A percentile compares a stretch with the other conserved stretches of the same genome.
Conservation (phyloP, 768 basidiomycete species). For the Sutorius australiensis region DNA sequence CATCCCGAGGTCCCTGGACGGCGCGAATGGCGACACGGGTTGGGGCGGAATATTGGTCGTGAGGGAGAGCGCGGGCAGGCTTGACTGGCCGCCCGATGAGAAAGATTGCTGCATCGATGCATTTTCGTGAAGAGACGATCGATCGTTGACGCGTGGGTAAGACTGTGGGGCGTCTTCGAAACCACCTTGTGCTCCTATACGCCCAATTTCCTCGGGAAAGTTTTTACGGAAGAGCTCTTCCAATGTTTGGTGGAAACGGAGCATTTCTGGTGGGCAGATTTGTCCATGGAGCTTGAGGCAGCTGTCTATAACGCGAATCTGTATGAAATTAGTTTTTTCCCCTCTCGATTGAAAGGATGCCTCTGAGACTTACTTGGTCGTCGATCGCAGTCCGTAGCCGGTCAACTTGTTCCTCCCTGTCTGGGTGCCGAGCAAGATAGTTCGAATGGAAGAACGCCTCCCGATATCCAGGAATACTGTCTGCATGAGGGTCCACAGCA, state of each 20-base stretch:
- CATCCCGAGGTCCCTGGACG: conserved; percentile 15
- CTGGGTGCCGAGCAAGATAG: conserved; percentile 65
- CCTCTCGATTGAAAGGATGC: background rate
- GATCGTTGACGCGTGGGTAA: conserved; percentile 42
- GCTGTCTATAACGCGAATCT: conserved; percentile 78
- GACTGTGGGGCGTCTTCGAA: conserved; percentile 48
- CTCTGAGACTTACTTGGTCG: conserved; percentile 57
- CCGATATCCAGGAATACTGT: conserved; percentile 74
- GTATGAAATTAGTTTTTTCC: conserved; percentile 3
- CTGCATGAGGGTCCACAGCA: conserved; percentile 77
- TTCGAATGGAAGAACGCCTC: conserved; percentile 69
- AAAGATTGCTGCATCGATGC: conserved; percentile 45
- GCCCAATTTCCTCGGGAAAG: conserved; percentile 77
- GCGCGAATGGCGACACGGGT: conserved; percentile 36
- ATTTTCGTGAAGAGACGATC: conserved; percentile 44
- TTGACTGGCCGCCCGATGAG: conserved; percentile 43
- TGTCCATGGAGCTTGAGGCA: conserved; percentile 81
- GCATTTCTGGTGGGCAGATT: conserved; percentile 82
- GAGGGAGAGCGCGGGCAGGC: conserved; percentile 47
- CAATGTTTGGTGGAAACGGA: conserved; percentile 88
- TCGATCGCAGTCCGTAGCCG: conserved; percentile 73
- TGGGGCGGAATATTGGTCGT: conserved; percentile 45
- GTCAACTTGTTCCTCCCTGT: conserved; percentile 65
- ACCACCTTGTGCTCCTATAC: conserved; percentile 56
- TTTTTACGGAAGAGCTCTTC: conserved; percentile 83